Evolutionary conservation across 257 asterid genomes (phyloP).

Genomic region (Coffea eugenioides): DNA sequence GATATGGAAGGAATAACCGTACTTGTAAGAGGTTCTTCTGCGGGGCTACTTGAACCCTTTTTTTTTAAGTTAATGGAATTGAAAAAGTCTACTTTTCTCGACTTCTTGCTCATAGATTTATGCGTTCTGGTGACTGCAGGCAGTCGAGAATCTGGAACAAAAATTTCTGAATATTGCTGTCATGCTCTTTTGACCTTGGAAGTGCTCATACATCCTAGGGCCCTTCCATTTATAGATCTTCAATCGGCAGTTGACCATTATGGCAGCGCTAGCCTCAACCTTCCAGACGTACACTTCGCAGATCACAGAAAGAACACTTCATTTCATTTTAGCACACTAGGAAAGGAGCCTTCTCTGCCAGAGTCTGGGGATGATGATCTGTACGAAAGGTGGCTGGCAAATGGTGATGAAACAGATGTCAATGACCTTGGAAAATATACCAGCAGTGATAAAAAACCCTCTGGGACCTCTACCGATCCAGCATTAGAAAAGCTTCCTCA

Average conservation of each 20-base stretch:
- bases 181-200: constrained; percentile 70
- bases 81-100: neutral
- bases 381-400: constrained; percentile 48
- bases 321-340: constrained; percentile 26
- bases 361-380: constrained; percentile 57
- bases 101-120: constrained; percentile 3
- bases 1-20: neutral
- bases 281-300: constrained; percentile 22
- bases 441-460: constrained; percentile 16
- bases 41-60: neutral
- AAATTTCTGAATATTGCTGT: constrained; percentile 52
- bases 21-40: neutral
- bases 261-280: constrained; percentile 29
- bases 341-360: constrained; percentile 34
- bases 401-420: constrained; percentile 40
- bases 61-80: neutral
- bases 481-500: constrained; percentile 12
- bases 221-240: constrained; percentile 49
- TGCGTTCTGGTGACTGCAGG: constrained; percentile 41
- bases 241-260: constrained; percentile 24
- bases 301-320: constrained; percentile 25
- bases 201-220: constrained; percentile 75
- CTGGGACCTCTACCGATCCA: constrained; percentile 15
- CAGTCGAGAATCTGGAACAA: constrained; percentile 53
- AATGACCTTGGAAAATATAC: constrained; percentile 24